A percentile compares a stretch with the other conserved stretches of the same genome.
Conservation (phyloP, 768 basidiomycete species). For the Rubroboletus satanas region DNA sequence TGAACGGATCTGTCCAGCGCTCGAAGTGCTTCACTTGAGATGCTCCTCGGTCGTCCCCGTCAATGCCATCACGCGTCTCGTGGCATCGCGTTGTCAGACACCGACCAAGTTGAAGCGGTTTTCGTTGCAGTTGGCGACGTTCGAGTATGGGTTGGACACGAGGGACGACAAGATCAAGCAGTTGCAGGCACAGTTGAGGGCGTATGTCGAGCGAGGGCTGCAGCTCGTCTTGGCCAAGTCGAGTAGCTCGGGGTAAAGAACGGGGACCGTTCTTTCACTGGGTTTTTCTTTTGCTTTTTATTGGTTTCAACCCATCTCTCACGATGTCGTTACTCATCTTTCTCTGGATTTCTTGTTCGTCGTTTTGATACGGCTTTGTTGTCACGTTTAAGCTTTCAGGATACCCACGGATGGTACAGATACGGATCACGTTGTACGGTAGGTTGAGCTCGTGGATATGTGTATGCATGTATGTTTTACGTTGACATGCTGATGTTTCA, state of each 20-base stretch:
- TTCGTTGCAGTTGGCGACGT: slow-evolving; percentile 25
- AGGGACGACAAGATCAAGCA: slow-evolving; percentile 27
- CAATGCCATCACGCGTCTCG: slow-evolving; percentile 22
- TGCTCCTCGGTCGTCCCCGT: slow-evolving; percentile 24
- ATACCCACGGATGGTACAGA: not conserved
- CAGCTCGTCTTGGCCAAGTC: slow-evolving; percentile 25
- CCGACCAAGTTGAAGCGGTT: slow-evolving; percentile 16
- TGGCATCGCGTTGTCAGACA: slow-evolving; percentile 21
- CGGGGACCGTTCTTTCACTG: not conserved
- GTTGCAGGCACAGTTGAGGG: slow-evolving; percentile 8
- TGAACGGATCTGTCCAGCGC: slow-evolving; percentile 20
- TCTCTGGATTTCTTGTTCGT: not conserved
- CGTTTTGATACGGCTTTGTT: not conserved
- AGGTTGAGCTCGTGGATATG: not conserved
- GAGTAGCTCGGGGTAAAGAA: slow-evolving; percentile 6
- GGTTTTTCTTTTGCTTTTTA: not conserved
- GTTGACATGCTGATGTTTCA: not conserved
- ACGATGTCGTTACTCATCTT: not conserved
- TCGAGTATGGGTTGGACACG: slow-evolving; percentile 29
- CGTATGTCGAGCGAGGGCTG: slow-evolving; percentile 23
- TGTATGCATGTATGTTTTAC: no score
- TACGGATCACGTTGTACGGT: not conserved
- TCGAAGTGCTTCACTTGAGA: slow-evolving; percentile 22
- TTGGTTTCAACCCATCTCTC: not conserved
- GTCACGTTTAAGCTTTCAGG: not conserved